Percentiles rank a stretch among this genome's conserved stretches.
Conservation (phyloP, 352 stramenopile species). For the Pythium biforme region DNA sequence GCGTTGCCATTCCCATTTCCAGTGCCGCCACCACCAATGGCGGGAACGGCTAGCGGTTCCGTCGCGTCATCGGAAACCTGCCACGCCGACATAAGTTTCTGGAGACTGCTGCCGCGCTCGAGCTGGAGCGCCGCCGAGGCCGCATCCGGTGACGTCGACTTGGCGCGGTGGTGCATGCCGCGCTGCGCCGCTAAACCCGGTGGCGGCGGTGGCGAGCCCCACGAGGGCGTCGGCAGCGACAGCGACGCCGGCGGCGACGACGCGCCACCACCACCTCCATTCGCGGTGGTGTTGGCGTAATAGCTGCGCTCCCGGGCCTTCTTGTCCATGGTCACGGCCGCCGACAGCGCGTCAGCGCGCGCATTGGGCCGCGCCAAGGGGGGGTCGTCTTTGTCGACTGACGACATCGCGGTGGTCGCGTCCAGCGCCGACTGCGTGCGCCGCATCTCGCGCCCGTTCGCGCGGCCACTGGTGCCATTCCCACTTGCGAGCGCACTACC, state of each 20-base stretch:
- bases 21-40: not conserved
- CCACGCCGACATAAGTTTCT: conserved; percentile 51
- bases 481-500: no score
- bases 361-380: conserved; percentile 12
- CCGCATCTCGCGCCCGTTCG: conserved; percentile 7
- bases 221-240: not conserved
- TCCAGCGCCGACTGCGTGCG: conserved; percentile 22
- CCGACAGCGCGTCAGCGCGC: conserved; percentile 24
- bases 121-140: not conserved
- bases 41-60: conserved; percentile 4
- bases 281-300: not conserved
- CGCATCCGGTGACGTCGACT: conserved; percentile 18
- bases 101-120: conserved; percentile 48
- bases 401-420: not conserved
- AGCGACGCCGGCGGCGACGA: conserved; percentile 7
- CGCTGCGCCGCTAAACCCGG: not conserved
- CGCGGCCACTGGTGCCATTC: no score
- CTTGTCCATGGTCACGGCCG: conserved; percentile 28
- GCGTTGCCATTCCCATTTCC: not conserved
- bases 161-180: conserved; percentile 8
- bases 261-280: not conserved
- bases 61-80: conserved; percentile 31
- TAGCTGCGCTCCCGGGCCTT: conserved; percentile 25
- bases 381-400: conserved; percentile 4
- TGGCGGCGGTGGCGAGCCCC: conserved; percentile 10